phyloP scores from a whole-genome alignment of 2,329 filamentous ascomycete genomes.

The Westerdykella aurantiaca region DNA sequence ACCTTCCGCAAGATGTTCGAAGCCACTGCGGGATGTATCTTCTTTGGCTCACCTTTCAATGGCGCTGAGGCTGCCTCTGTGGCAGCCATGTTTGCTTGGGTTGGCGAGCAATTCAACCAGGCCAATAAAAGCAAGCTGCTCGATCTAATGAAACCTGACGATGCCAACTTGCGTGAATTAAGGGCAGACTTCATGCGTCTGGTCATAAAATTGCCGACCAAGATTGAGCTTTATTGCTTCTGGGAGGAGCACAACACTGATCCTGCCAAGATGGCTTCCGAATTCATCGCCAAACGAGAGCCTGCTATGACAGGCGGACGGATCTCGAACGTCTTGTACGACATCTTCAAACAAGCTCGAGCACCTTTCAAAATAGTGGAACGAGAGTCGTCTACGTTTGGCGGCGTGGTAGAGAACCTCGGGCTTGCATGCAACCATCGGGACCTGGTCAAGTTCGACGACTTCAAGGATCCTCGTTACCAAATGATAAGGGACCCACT shows the following conservation, averaged over 20 bases:
- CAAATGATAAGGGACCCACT: slow-evolving; percentile 1
- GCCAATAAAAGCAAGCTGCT: slow-evolving; percentile 1
- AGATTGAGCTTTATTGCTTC: slow-evolving; percentile 3
- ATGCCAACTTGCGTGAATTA: not conserved
- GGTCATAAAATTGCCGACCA: not conserved
- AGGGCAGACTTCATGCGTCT: slow-evolving; percentile 2
- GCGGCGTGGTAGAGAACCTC: not conserved
- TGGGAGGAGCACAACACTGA: slow-evolving; percentile 4
- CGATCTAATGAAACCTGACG: slow-evolving; percentile 3
- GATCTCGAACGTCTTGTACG: not conserved
- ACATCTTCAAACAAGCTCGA: not conserved
- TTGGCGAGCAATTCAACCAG: slow-evolving; percentile 1
- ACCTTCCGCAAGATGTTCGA: slow-evolving; percentile 1
- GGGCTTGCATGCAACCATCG: slow-evolving; percentile 5
- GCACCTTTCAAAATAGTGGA: slow-evolving; percentile 1
- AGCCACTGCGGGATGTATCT: slow-evolving; percentile 1
- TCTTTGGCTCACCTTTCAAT: slow-evolving; percentile 3
- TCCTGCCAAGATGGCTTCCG: slow-evolving; percentile 1
- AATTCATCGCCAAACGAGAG: slow-evolving; percentile 1
- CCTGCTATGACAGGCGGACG: not conserved
- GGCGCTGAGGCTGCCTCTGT: slow-evolving; percentile 1
- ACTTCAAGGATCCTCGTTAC: slow-evolving; percentile 3
- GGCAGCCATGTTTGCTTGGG: slow-evolving; percentile 1
- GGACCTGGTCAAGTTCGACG: slow-evolving; percentile 6
- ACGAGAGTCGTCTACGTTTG: slow-evolving; percentile 2